Percentiles rank a stretch among this genome's conserved stretches.
phyloP scores from a whole-genome alignment of 768 basidiomycete species.

The Cytidiella melzeri region DNA sequence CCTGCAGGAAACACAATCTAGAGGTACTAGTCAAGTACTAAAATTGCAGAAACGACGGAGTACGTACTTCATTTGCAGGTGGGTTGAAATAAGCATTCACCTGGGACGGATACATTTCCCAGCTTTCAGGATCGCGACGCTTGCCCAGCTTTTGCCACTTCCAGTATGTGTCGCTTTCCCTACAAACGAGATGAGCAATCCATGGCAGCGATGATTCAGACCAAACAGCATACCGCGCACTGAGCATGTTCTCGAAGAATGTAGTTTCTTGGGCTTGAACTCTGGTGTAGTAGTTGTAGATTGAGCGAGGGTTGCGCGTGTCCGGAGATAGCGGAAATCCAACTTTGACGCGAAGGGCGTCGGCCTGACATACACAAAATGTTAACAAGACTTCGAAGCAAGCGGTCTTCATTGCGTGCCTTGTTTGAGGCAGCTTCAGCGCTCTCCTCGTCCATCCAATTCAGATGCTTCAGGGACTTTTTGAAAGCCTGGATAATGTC shows the following conservation, averaged over 20 bases:
- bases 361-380: slow-evolving; percentile 41
- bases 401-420: slow-evolving; percentile 31
- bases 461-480: slow-evolving; percentile 58
- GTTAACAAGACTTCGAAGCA: neutral
- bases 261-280: slow-evolving; percentile 58
- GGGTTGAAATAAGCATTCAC: slow-evolving; percentile 90
- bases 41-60: neutral
- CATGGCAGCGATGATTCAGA: neutral
- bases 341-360: slow-evolving; percentile 83
- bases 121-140: slow-evolving; percentile 60
- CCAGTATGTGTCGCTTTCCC: slow-evolving; percentile 55
- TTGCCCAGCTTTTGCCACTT: slow-evolving; percentile 74
- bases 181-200: slow-evolving; percentile 21
- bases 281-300: slow-evolving; percentile 68
- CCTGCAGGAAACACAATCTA: slow-evolving; percentile 96
- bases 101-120: slow-evolving; percentile 85
- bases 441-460: slow-evolving; percentile 90
- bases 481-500: slow-evolving; percentile 84
- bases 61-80: slow-evolving; percentile 73
- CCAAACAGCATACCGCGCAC: slow-evolving; percentile 38
- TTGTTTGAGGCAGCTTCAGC: slow-evolving; percentile 81
- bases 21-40: neutral
- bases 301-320: slow-evolving; percentile 60
- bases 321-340: slow-evolving; percentile 89
- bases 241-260: slow-evolving; percentile 84